Percentiles rank a stretch among this genome's conserved stretches.
These are phyloP conservation scores for Amylocystis lapponica DNA, from an alignment of 768 basidiomycete species.

Conservation along the genomic window DNA sequence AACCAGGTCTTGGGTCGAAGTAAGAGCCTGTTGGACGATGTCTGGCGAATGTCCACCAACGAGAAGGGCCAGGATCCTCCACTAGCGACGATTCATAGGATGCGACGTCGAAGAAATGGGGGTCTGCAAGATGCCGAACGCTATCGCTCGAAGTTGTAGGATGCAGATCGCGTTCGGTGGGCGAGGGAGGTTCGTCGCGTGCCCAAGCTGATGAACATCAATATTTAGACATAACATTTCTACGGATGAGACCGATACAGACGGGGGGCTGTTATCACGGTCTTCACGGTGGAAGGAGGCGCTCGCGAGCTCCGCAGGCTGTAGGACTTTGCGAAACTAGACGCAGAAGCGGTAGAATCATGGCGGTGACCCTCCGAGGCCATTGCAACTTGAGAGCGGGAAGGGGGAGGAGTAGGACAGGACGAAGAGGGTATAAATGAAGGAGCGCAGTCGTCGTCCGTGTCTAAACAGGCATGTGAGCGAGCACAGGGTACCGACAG, in stretches of 20 bases:
- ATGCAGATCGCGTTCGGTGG: slow-evolving; percentile 41
- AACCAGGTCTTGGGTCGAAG: too few species aligned
- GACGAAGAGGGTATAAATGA: slow-evolving; percentile 1
- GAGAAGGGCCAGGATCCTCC: slow-evolving; percentile 29
- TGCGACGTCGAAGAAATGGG: slow-evolving; percentile 45
- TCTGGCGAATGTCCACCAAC: slow-evolving; percentile 74
- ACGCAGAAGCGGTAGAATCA: slow-evolving; percentile 13
- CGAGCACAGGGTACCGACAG: too few species aligned
- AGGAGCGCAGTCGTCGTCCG: slow-evolving; percentile 2
- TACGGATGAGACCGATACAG: slow-evolving; percentile 23
- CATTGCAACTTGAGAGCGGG: slow-evolving; percentile 10
- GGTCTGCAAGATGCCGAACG: slow-evolving; percentile 24
- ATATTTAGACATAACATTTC: neutral
- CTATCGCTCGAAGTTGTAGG: slow-evolving; percentile 22
- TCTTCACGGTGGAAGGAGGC: slow-evolving; percentile 39
- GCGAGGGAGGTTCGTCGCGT: slow-evolving; percentile 75
- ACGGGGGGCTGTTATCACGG: slow-evolving; percentile 70
- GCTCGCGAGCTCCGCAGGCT: slow-evolving; percentile 22
- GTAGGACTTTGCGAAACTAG: slow-evolving; percentile 24
- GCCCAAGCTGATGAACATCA: slow-evolving; percentile 61
- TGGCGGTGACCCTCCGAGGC: slow-evolving; percentile 11
- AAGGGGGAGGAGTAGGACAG: slow-evolving; percentile 3
- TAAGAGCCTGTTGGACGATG: slow-evolving; percentile 35
- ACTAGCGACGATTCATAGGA: slow-evolving; percentile 44
- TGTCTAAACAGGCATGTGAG: neutral